Base-by-base conservation (phyloP, 208 protist species). In the Angomonas deanei region DNA sequence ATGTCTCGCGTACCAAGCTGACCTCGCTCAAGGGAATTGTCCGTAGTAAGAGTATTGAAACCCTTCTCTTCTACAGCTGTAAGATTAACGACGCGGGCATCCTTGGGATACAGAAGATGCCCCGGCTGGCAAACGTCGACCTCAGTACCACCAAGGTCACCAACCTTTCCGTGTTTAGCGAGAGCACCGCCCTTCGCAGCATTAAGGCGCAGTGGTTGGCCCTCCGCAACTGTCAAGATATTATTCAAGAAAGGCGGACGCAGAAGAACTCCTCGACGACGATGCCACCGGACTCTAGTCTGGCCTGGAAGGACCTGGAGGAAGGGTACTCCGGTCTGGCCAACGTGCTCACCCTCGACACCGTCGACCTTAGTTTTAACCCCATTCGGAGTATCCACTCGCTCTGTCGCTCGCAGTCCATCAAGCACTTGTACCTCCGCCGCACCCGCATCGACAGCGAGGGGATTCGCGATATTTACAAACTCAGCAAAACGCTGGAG, bases 191-290 rank as follows among this genome's bases (percentile, higher is more conserved):
- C 21, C 68, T 91, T 32, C 66, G 66, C 34, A 70, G 46, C n/a
- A 31, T 91, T 19, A 82, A 73, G 30, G 84, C 84, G 30, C 84
- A 91, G 70, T 91, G 84, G 80, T 65, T 91, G 24, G 33, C 56
- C n/a, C 60, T 90, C 33, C 64, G 68, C 28, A 84, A 90, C 64
- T 86, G 83, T 49, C 48, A 56, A 36, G 71, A 78, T 59, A 72
- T 83, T 38, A 76, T 83, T 47, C 62, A 74, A 28, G 62, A 74
- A 38, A 71, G 76, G 21, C 72, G 73, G 24, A 49, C 68, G 32
- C 66, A 62, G 56, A 67, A 73, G 61, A 66, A 75, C 61, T 15
- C 47, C 27, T 34, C 24, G 11, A 42, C 36, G 36, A 42, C 36
- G 36, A 8, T 42, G 15, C 36, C 36, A n/a, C 36, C 36, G 11